These are phyloP conservation scores for Pleurotus citrinopileatus DNA, from an alignment of 768 basidiomycete genomes.

Conservation along the genomic window DNA sequence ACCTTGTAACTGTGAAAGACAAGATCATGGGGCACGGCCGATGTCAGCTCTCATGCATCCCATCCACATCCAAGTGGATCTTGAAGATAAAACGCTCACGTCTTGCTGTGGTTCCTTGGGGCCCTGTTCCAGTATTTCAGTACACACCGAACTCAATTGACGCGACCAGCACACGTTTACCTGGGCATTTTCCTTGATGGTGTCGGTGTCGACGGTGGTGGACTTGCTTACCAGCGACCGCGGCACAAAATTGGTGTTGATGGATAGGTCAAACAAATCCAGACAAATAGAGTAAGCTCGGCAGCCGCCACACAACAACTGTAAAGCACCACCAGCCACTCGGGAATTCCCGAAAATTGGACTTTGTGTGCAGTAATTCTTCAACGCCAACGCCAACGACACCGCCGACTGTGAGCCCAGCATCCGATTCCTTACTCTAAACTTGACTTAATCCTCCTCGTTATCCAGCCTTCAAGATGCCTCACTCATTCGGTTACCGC, in stretches of 20 bases:
- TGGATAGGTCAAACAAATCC: slow-evolving; percentile 26
- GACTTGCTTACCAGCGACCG: slow-evolving; percentile 21
- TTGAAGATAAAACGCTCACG: slow-evolving; percentile 73
- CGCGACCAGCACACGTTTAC: slow-evolving; percentile 42
- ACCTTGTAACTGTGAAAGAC: slow-evolving; percentile 84
- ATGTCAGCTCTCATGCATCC: slow-evolving; percentile 62
- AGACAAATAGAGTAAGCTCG: slow-evolving; percentile 35
- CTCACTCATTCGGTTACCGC: slow-evolving; percentile 99
- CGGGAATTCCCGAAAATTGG: slow-evolving; percentile 50
- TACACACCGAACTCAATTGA: slow-evolving; percentile 23
- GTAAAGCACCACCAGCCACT: slow-evolving; percentile 66
- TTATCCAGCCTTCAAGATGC: slow-evolving; percentile 76
- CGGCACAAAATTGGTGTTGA: slow-evolving; percentile 20
- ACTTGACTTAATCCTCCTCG: not conserved
- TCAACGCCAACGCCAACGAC: slow-evolving; percentile 45
- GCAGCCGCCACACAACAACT: slow-evolving; percentile 45
- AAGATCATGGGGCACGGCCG: slow-evolving; percentile 63
- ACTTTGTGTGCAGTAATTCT: slow-evolving; percentile 24
- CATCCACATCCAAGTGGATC: slow-evolving; percentile 67
- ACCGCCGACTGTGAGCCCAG: slow-evolving; percentile 48
- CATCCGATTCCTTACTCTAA: slow-evolving; percentile 5
- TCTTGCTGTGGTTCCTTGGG: slow-evolving; percentile 91
- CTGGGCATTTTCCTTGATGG: slow-evolving; percentile 82
- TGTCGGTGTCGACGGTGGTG: slow-evolving; percentile 39
- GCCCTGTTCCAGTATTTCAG: slow-evolving; percentile 53